A percentile compares a stretch with the other conserved stretches of the same genome.
These are phyloP conservation scores for Knufia petricola DNA, from an alignment of 2,329 filamentous ascomycete species.

Conservation along the genomic window DNA sequence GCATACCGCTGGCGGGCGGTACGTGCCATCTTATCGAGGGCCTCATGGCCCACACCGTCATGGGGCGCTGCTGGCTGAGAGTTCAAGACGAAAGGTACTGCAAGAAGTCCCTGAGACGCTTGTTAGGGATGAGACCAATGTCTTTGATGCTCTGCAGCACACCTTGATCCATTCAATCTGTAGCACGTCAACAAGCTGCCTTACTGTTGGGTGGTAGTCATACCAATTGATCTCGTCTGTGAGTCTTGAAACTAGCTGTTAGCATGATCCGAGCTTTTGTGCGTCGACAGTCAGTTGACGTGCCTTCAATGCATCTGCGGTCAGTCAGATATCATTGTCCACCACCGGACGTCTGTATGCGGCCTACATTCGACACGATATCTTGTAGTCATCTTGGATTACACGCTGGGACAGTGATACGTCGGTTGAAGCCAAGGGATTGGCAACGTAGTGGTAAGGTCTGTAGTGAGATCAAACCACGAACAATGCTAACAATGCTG, in stretches of 20 bases:
- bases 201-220: background rate
- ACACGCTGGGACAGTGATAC: background rate
- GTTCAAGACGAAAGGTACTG: constrained; percentile 91
- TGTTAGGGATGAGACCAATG: background rate
- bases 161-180: constrained; percentile 74
- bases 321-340: background rate
- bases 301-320: constrained; percentile 46
- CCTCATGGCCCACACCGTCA: constrained; percentile 36
- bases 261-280: constrained; percentile 11
- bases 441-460: background rate
- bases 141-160: background rate
- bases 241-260: constrained; percentile 50
- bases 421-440: background rate
- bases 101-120: constrained; percentile 56
- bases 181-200: background rate
- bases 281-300: constrained; percentile 17
- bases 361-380: constrained; percentile 57
- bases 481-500: background rate
- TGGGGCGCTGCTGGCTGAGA: constrained; percentile 87
- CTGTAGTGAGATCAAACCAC: background rate
- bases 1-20: constrained; percentile 81
- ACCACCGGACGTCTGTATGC: background rate
- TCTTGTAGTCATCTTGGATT: constrained; percentile 33
- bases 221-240: constrained; percentile 74
- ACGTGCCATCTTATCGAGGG: constrained; percentile 60